phyloP scores from a whole-genome alignment of 163 green algal genomes.

The Chlorella variabilis region DNA sequence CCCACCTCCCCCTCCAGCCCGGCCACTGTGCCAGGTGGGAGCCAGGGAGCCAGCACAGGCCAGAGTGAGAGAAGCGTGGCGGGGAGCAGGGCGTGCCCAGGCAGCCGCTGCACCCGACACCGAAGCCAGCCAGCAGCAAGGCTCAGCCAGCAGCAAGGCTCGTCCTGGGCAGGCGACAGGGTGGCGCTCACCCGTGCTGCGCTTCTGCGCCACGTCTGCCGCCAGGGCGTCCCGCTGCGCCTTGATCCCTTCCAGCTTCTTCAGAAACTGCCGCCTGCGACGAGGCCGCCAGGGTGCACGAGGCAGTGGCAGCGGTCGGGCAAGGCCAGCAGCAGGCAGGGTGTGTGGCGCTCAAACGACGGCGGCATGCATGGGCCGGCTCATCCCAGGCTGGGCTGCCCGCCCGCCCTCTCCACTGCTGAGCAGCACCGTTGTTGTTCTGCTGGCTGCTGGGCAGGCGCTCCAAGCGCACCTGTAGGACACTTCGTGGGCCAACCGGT shows the following conservation, averaged over 20 bases:
- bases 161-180: background rate
- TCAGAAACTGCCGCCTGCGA: conserved; percentile 52
- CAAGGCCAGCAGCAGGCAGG: no score
- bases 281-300: background rate
- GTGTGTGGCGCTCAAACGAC: no score
- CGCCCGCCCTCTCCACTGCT: no score
- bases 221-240: conserved; percentile 47
- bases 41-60: background rate
- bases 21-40: background rate
- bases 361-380: no score
- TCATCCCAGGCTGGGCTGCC: no score
- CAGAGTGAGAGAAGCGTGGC: no score
- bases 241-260: conserved; percentile 62
- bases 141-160: background rate
- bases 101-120: background rate
- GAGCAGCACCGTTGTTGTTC: no score
- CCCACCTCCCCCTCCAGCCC: conserved; percentile 37
- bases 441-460: no score
- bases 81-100: no score
- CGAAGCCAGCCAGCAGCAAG: background rate
- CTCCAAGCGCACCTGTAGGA: conserved; percentile 51
- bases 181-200: conserved; percentile 18
- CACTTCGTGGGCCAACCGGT: conserved; percentile 78
- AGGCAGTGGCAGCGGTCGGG: no score
- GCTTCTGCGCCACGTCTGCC: conserved; percentile 45